phyloP scores from a whole-genome alignment of 306 rosid genomes.

The Crotalaria pallida region DNA sequence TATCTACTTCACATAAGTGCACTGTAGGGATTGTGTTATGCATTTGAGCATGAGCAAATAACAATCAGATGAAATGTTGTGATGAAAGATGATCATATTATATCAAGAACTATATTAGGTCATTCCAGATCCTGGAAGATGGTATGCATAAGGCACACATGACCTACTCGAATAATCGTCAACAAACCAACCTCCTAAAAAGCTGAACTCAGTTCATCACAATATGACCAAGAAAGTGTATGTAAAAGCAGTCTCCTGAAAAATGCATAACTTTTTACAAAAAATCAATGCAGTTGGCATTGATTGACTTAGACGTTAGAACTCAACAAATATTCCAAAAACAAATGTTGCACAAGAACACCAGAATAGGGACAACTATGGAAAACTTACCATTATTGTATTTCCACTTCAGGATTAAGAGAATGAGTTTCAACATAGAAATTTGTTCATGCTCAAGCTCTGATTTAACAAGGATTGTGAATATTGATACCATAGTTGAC shows the following conservation, averaged over 20 bases:
- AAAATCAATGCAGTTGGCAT: not conserved
- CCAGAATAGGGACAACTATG: not conserved
- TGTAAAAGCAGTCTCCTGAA: slow-evolving; percentile 6
- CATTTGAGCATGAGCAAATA: slow-evolving; percentile 15
- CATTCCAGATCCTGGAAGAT: slow-evolving; percentile 6
- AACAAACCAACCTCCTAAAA: slow-evolving; percentile 2
- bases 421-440: slow-evolving; percentile 56
- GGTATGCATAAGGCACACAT: not conserved
- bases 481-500: slow-evolving; percentile 46
- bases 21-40: not conserved
- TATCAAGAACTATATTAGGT: not conserved
- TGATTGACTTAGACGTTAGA: not conserved
- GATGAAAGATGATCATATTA: not conserved
- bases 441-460: slow-evolving; percentile 90
- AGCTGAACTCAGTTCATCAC: not conserved
- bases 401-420: slow-evolving; percentile 69
- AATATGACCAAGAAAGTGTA: not conserved
- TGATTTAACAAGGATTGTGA: slow-evolving; percentile 54
- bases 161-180: not conserved
- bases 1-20: not conserved
- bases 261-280: slow-evolving; percentile 1
- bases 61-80: slow-evolving; percentile 1
- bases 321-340: not conserved
- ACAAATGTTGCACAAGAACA: not conserved
- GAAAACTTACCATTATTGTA: slow-evolving; percentile 52